phyloP scores from a whole-genome alignment of 2,329 filamentous ascomycete species.

The Hortaea werneckii region DNA sequence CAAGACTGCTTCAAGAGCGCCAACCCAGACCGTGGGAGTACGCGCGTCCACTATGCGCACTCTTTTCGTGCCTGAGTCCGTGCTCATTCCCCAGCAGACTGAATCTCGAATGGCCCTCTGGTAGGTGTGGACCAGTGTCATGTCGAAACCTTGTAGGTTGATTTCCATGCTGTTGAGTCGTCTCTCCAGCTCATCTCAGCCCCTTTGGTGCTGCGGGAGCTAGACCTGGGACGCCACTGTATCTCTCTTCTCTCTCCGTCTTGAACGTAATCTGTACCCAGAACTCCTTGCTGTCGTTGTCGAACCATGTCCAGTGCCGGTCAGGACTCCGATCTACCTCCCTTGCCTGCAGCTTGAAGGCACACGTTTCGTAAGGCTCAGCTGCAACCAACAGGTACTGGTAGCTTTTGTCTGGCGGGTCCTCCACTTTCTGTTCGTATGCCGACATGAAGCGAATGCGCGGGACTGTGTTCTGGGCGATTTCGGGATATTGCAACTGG shows the following conservation, averaged over 20 bases:
- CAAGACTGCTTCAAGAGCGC: too few relatives aligned
- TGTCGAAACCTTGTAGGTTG: too few relatives aligned
- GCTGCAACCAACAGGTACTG: constrained; percentile 93
- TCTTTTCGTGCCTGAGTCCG: too few relatives aligned
- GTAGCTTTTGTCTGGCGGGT: constrained; percentile 79
- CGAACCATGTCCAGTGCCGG: constrained; percentile 88
- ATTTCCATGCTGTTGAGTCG: too few relatives aligned
- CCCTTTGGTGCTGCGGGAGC: constrained; percentile 33
- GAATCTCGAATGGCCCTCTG: too few relatives aligned
- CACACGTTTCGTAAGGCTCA: constrained; percentile 96
- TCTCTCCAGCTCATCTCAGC: background rate
- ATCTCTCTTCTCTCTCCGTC: constrained; percentile 92
- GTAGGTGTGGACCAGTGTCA: too few relatives aligned
- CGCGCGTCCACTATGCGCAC: too few relatives aligned
- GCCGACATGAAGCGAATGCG: constrained; percentile 96
- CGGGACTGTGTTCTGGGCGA: constrained; percentile 62
- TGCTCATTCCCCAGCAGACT: too few relatives aligned
- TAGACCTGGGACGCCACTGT: constrained; percentile 55
- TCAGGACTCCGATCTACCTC: constrained; percentile 87
- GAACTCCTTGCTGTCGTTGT: constrained; percentile 90
- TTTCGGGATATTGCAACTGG: constrained; percentile 91
- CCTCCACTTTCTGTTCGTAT: constrained; percentile 90
- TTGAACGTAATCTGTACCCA: constrained; percentile 98
- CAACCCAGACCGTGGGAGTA: too few relatives aligned
- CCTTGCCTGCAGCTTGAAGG: constrained; percentile 86